Percentiles rank a stretch among this genome's conserved stretches.
These are phyloP conservation scores for Leccinellum albellum DNA, from an alignment of 768 basidiomycete genomes.

Conservation along the genomic window DNA sequence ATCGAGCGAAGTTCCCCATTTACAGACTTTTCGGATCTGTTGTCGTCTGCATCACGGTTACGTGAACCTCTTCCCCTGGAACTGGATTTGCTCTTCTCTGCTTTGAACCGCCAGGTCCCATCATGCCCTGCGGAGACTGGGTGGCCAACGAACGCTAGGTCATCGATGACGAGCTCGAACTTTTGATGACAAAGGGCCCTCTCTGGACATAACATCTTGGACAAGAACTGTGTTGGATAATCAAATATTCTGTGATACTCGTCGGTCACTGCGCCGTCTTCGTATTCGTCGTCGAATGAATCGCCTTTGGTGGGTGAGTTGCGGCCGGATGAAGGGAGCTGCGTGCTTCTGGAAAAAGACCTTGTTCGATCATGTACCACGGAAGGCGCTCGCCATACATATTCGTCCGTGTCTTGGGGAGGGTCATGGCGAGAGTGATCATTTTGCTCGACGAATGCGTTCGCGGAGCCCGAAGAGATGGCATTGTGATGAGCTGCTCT, in stretches of 20 bases:
- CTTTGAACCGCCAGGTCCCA: conserved; percentile 71
- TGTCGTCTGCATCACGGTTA: conserved; percentile 37
- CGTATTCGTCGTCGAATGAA: conserved; percentile 33
- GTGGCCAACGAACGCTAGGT: conserved; percentile 91
- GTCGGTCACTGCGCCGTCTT: conserved; percentile 33
- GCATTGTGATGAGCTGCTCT: conserved; percentile 55
- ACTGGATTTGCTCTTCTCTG: conserved; percentile 50
- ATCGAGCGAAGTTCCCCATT: conserved; percentile 33
- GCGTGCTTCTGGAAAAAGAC: conserved; percentile 47
- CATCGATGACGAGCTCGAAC: conserved; percentile 89
- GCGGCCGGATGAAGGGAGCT: conserved; percentile 46
- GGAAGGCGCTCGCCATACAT: conserved; percentile 61
- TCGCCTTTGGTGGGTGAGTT: conserved; percentile 49
- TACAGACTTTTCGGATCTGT: conserved; percentile 29
- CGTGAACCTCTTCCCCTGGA: conserved; percentile 57
- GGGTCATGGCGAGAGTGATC: neutral
- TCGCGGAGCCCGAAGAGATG: conserved; percentile 22
- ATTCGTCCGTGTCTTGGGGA: conserved; percentile 39
- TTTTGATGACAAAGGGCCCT: conserved; percentile 85
- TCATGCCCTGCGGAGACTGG: conserved; percentile 79
- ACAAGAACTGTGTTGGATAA: conserved; percentile 78
- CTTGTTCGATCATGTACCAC: conserved; percentile 45
- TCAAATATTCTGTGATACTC: conserved; percentile 74
- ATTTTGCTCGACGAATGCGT: conserved; percentile 3
- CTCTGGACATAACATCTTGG: conserved; percentile 75